phyloP scores from a whole-genome alignment of 2,329 filamentous ascomycete genomes.

The Sphaerulina vaccinii region DNA sequence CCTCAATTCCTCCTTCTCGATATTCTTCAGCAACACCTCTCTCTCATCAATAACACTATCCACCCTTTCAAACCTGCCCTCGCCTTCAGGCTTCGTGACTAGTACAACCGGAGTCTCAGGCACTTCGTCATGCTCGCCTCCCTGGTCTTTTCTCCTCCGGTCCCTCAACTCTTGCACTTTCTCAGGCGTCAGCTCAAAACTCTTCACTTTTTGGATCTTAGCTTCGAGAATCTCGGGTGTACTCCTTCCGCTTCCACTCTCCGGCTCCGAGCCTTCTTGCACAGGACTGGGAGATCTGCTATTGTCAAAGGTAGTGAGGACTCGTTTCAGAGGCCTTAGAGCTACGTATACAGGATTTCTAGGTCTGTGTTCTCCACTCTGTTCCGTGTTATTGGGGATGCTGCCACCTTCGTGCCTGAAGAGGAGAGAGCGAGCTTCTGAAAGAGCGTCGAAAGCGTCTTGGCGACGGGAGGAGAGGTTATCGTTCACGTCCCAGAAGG shows the following conservation, averaged over 20 bases:
- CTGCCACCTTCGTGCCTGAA: no score
- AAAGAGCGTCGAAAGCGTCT: background rate
- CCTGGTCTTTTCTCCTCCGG: background rate
- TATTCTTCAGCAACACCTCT: no score
- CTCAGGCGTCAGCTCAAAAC: background rate
- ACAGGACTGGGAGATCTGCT: background rate
- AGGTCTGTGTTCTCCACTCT: background rate
- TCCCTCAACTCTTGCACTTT: background rate
- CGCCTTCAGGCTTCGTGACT: background rate
- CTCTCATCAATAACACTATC: background rate
- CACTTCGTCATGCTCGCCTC: no score
- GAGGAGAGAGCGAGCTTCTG: no score
- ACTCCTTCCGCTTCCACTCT: background rate
- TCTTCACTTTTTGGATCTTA: background rate
- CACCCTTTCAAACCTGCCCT: background rate
- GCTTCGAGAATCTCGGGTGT: background rate
- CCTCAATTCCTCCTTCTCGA: background rate
- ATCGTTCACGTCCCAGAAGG: conserved; percentile 4
- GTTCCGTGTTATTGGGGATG: no score
- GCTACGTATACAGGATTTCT: background rate
- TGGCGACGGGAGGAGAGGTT: background rate
- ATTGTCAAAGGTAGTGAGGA: background rate
- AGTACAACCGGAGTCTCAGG: no score
- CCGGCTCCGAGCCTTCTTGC: background rate
- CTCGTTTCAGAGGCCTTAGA: background rate